Base-by-base conservation (phyloP, 2,329 filamentous ascomycete species). In the Gnomoniopsis smithogilvyi region DNA sequence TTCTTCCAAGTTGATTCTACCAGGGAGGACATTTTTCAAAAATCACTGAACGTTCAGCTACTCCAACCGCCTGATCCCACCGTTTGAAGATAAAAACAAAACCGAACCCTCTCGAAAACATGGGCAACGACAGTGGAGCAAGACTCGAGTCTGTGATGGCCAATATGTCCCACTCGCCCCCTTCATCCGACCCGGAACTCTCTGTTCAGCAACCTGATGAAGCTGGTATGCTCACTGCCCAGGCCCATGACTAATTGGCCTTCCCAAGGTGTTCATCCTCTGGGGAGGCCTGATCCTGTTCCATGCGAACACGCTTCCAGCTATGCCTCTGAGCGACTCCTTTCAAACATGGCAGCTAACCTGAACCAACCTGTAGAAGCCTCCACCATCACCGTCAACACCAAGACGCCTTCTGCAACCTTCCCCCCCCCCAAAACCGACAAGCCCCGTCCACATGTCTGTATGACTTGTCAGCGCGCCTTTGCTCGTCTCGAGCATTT, bases 401-500 rank as follows among this genome's bases (percentile, higher is more conserved):
- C 79, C 55, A 74, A 73, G 61, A 60, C 67, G 6, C 68, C 69
- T 2, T 60, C 68, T 36, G 67, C 73, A 22, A 74, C 71, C 64
- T 90, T 91, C 65, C 91, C 91, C 66, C 90, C 91, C 45, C 90
- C 94, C 52, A 99, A 98, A 79, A 96, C 92, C 64, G 95, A 99
- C 76, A 99, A 98, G 79, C 95, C 95, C 58, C 86, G 94, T 64
- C 95, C 95, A 64, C 95, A 99, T 75, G 88, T 96, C 62, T 99
- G 95, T 78, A 86, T 81, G 45, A 98, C 93, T 51, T 99, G 95
- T 74, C 85, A 88, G 68, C 88, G 95, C 65, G 96, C 91, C 34
- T 99, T 99, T 73, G 95, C 95, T 60, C 88, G 95, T 62, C 79
- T 99, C 67, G 95, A 99, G 77, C 95, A 99, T 73, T 79, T 99